Percentiles rank a stretch among this genome's conserved stretches.
Conservation (phyloP, 805 yeast genomes). For the Saccharomycopsis fodiens region DNA sequence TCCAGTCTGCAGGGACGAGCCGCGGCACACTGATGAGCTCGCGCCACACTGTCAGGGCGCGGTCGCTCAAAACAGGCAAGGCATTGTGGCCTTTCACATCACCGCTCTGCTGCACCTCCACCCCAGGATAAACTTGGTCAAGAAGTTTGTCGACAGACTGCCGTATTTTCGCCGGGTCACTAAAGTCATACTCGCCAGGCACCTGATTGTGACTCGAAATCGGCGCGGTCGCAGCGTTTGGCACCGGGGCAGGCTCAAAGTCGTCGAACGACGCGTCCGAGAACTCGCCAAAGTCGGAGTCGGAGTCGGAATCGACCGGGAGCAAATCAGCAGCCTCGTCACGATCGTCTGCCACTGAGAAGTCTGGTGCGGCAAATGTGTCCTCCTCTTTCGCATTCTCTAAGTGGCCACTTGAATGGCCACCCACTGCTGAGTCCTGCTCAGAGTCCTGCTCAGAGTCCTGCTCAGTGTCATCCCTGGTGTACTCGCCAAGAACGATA, state of each 20-base stretch:
- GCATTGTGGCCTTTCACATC: background rate
- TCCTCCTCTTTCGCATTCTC: background rate
- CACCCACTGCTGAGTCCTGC: background rate
- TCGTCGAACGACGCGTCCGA: conserved; percentile 31
- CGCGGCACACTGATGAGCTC: conserved; percentile 42
- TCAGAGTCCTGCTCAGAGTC: background rate
- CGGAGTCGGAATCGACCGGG: no score
- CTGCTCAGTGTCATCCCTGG: background rate
- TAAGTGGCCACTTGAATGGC: background rate
- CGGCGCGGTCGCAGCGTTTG: no score
- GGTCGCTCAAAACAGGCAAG: conserved; percentile 24
- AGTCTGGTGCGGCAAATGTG: background rate
- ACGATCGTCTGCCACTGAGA: conserved; percentile 1
- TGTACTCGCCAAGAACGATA: no score
- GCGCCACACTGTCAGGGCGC: conserved; percentile 36
- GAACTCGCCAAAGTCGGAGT: conserved; percentile 29
- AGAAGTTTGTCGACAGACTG: background rate
- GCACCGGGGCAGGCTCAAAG: conserved; percentile 21
- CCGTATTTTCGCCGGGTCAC: background rate
- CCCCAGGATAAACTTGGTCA: background rate
- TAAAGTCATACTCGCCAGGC: no score
- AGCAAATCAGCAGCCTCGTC: no score
- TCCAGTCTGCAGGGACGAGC: conserved; percentile 62
- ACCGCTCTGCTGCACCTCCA: background rate
- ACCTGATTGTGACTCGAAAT: no score